These are phyloP conservation scores for Dalbergia cultrata DNA, from an alignment of 306 rosid genomes.

Conservation along the genomic window DNA sequence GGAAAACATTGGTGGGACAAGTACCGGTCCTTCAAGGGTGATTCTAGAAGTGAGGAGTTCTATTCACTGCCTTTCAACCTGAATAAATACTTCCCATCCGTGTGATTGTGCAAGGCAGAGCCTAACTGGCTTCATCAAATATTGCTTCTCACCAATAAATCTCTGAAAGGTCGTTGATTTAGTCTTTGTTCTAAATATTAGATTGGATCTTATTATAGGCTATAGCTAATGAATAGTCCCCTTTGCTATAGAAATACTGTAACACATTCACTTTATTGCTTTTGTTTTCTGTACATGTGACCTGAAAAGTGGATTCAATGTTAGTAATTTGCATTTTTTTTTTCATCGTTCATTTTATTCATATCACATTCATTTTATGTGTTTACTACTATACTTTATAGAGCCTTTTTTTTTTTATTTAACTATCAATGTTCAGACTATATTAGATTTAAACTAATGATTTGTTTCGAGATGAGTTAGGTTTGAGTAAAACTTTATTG, in stretches of 20 bases:
- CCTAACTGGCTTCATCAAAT: conserved; percentile 37
- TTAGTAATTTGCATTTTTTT: conserved; percentile 46
- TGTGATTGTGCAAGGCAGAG: conserved; percentile 54
- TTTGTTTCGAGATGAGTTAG: no score
- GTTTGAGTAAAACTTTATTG: no score
- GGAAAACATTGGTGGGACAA: conserved; percentile 99
- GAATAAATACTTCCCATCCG: conserved; percentile 97
- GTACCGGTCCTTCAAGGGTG: conserved; percentile 80
- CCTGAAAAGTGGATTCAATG: conserved; percentile 52
- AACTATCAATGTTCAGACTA: not conserved
- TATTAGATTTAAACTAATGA: no score
- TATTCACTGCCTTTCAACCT: conserved; percentile 94
- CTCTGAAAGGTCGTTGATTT: conserved; percentile 31
- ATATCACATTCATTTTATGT: not conserved
- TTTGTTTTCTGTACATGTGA: conserved; percentile 62
- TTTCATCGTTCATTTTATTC: conserved; percentile 26
- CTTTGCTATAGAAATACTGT: conserved; percentile 51
- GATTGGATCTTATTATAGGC: conserved; percentile 42
- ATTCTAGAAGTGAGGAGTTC: conserved; percentile 89
- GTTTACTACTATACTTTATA: not conserved
- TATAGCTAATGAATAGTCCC: conserved; percentile 53
- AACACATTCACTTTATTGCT: conserved; percentile 59
- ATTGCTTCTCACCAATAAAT: conserved; percentile 45
- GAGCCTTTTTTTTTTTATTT: not conserved
- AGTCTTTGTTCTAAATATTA: conserved; percentile 47